Evolutionary conservation across 495 filamentous ascomycete species (phyloP).

Genomic region (Ascobolus immersus): DNA sequence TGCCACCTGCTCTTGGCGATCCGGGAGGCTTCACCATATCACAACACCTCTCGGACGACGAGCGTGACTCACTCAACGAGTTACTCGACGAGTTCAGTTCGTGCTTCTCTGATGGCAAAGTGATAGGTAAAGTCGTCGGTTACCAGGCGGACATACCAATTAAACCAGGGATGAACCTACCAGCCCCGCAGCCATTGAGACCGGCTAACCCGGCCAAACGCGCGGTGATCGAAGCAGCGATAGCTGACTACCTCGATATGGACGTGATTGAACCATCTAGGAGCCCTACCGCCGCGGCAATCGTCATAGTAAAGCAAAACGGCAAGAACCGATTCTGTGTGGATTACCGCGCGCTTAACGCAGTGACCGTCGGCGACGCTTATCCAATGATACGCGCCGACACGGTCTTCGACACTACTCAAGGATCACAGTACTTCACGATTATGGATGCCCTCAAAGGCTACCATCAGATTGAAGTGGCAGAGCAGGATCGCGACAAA

Average conservation of each 20-base stretch:
- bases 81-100: too few relatives aligned
- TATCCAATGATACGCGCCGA: neutral
- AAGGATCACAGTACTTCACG: neutral
- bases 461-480: neutral
- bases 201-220: neutral
- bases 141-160: too few relatives aligned
- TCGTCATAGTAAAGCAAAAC: conserved; percentile 2
- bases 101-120: too few relatives aligned
- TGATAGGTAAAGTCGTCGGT: too few relatives aligned
- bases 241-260: neutral
- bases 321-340: conserved; percentile 2
- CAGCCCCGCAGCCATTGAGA: neutral
- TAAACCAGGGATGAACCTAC: too few relatives aligned
- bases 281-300: neutral
- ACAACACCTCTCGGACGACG: too few relatives aligned
- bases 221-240: neutral
- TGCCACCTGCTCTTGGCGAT: too few relatives aligned
- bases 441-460: neutral
- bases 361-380: neutral
- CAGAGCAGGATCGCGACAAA: neutral
- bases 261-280: neutral
- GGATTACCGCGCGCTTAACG: conserved; percentile 1
- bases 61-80: too few relatives aligned
- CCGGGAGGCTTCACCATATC: too few relatives aligned
- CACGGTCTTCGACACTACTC: neutral